phyloP scores from a whole-genome alignment of 495 filamentous ascomycete genomes.

The Extremus antarcticus region DNA sequence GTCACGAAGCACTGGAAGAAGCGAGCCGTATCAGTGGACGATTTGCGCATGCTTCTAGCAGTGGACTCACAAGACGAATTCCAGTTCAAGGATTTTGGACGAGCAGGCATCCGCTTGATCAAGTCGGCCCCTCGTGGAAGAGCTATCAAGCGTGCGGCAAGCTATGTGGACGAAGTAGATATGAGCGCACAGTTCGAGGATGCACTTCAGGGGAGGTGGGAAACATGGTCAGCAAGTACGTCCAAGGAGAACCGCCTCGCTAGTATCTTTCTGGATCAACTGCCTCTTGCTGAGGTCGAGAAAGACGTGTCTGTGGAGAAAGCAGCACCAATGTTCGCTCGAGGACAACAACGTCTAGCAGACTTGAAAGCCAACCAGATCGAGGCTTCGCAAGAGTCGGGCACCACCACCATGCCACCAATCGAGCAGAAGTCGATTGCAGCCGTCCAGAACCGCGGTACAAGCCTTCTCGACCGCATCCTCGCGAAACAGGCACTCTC shows the following conservation, averaged over 20 bases:
- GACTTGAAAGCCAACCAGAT: slow-evolving; percentile 44
- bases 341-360: slow-evolving; percentile 50
- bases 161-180: slow-evolving; percentile 44
- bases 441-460: slow-evolving; percentile 22
- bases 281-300: slow-evolving; percentile 46
- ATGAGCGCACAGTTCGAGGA: slow-evolving; percentile 43
- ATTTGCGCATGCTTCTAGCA: slow-evolving; percentile 34
- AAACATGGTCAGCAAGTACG: slow-evolving; percentile 19
- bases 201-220: slow-evolving; percentile 42
- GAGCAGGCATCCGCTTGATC: slow-evolving; percentile 40
- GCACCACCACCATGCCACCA: slow-evolving; percentile 24
- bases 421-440: slow-evolving; percentile 19
- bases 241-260: slow-evolving; percentile 9
- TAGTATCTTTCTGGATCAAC: slow-evolving; percentile 37
- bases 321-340: slow-evolving; percentile 35
- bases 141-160: slow-evolving; percentile 31
- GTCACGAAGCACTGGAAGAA: slow-evolving; percentile 52
- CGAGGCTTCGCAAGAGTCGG: slow-evolving; percentile 33
- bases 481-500: slow-evolving; percentile 45
- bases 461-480: slow-evolving; percentile 50
- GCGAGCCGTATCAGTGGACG: slow-evolving; percentile 44
- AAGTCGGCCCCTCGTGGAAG: slow-evolving; percentile 28
- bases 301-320: slow-evolving; percentile 37
- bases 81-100: slow-evolving; percentile 50
- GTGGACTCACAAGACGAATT: slow-evolving; percentile 22